These are phyloP conservation scores for Spathaspora sp. DNA, from an alignment of 805 yeast genomes.

Conservation along the genomic window DNA sequence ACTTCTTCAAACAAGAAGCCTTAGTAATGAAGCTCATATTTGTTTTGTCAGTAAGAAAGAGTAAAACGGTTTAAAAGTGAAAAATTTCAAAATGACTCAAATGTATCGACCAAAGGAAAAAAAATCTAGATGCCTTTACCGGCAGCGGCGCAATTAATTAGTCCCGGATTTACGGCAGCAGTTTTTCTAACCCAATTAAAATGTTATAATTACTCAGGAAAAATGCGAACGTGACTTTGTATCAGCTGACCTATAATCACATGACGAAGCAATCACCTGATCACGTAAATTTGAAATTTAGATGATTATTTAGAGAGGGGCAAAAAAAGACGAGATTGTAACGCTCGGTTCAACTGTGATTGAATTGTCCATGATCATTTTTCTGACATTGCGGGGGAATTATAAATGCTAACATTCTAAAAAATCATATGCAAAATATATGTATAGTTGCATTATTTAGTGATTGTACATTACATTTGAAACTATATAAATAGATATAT, in stretches of 20 bases:
- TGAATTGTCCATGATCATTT: background rate
- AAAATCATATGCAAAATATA: background rate
- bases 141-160: background rate
- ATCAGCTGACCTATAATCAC: background rate
- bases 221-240: background rate
- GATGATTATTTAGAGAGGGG: background rate
- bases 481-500: too few species aligned
- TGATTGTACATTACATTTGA: too few species aligned
- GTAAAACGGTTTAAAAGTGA: background rate
- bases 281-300: too few species aligned
- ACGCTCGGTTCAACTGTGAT: background rate
- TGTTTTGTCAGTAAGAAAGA: too few species aligned
- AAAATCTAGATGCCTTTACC: background rate
- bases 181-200: background rate
- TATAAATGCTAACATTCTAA: background rate
- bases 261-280: background rate
- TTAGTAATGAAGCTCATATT: conserved; percentile 4
- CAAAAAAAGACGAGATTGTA: background rate
- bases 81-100: background rate
- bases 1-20: conserved; percentile 2
- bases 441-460: too few species aligned
- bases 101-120: background rate
- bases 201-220: background rate
- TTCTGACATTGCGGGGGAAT: background rate
- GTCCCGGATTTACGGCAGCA: background rate